A percentile compares a stretch with the other conserved stretches of the same genome.
Conservation (phyloP, 1,284 basidiomycete species). For the Sphagnurus paluster region DNA sequence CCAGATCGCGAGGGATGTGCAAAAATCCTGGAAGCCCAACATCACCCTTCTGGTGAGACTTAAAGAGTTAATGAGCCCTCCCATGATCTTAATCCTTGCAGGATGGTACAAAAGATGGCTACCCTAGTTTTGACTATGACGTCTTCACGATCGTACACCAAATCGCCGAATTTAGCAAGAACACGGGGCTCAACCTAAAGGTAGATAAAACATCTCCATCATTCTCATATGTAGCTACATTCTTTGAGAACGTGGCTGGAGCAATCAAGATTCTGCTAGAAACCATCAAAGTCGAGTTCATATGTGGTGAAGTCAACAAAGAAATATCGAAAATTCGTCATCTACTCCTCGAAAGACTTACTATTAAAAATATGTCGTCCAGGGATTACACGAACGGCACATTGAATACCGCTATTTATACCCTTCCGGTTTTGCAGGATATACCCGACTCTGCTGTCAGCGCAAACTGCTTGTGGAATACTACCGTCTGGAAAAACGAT, state of each 20-base stretch:
- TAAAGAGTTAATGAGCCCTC: not conserved
- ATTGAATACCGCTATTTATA: conserved; percentile 28
- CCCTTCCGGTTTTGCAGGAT: conserved; percentile 28
- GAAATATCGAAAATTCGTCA: conserved; percentile 28
- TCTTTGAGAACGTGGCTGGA: conserved; percentile 22
- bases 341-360: not conserved
- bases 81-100: not conserved
- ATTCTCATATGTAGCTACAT: conserved; percentile 21
- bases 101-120: conserved; percentile 8
- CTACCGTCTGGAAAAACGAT: conserved; percentile 26
- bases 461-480: conserved; percentile 33
- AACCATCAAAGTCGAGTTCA: conserved; percentile 22
- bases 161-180: conserved; percentile 21
- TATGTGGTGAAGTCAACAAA: conserved; percentile 22
- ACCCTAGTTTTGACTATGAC: not conserved
- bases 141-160: conserved; percentile 15
- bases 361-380: conserved; percentile 13
- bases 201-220: conserved; percentile 20
- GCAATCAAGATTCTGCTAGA: conserved; percentile 21
- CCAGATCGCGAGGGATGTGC: conserved; percentile 19
- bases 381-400: conserved; percentile 37
- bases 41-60: conserved; percentile 25
- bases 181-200: conserved; percentile 10
- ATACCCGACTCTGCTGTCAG: conserved; percentile 24
- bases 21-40: conserved; percentile 30